phyloP scores from a whole-genome alignment of 371 early-diverging fungal genomes.

The Mucor irregularis region DNA sequence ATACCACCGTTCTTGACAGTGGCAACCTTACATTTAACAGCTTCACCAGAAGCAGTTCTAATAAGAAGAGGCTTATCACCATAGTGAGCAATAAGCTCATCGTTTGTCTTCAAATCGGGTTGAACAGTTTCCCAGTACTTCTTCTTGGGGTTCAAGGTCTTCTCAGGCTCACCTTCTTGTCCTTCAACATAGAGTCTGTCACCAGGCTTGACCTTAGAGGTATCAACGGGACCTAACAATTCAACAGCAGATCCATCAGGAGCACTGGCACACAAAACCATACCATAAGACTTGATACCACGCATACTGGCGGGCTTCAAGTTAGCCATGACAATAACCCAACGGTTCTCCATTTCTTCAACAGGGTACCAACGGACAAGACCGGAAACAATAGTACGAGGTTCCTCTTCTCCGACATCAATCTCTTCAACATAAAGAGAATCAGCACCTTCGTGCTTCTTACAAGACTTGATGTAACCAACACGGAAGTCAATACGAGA shows the following conservation, averaged over 20 bases:
- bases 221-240: slow-evolving; percentile 85
- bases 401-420: slow-evolving; percentile 84
- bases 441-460: slow-evolving; percentile 93
- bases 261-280: slow-evolving; percentile 92
- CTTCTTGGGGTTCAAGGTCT: slow-evolving; percentile 94
- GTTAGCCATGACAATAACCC: slow-evolving; percentile 60
- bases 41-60: slow-evolving; percentile 60
- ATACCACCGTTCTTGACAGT: slow-evolving; percentile 72
- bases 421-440: slow-evolving; percentile 94
- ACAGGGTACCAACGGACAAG: slow-evolving; percentile 89
- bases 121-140: slow-evolving; percentile 97
- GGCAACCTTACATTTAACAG: slow-evolving; percentile 56
- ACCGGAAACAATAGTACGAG: slow-evolving; percentile 90
- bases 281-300: slow-evolving; percentile 92
- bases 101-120: slow-evolving; percentile 87
- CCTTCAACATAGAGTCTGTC: slow-evolving; percentile 91
- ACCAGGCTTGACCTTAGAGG: slow-evolving; percentile 79
- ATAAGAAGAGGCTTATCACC: slow-evolving; percentile 62
- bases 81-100: slow-evolving; percentile 75
- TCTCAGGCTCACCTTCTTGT: slow-evolving; percentile 86
- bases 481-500: slow-evolving; percentile 93
- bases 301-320: slow-evolving; percentile 96
- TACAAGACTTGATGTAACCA: slow-evolving; percentile 80
- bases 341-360: slow-evolving; percentile 77
- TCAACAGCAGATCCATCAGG: slow-evolving; percentile 88